A percentile compares a stretch with the other conserved stretches of the same genome.
phyloP scores from a whole-genome alignment of 2,329 filamentous ascomycete species.

The Chrysoporthe cubensis region DNA sequence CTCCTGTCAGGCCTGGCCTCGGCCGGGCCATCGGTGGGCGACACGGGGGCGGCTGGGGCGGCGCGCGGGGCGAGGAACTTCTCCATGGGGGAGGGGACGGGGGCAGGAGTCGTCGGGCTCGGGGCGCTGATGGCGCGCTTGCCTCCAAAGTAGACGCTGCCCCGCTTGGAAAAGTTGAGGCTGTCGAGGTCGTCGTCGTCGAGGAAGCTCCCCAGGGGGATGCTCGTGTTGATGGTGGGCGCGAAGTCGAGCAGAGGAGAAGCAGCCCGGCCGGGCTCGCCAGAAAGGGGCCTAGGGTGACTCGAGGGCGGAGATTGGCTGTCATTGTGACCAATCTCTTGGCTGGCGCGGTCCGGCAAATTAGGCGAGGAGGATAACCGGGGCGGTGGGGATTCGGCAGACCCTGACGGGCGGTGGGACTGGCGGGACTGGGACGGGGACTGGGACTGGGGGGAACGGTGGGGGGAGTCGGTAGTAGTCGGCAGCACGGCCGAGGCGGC shows the following conservation, averaged over 20 bases:
- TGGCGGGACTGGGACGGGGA: conserved; percentile 18
- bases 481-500: conserved; percentile 28
- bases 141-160: conserved; percentile 64
- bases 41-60: conserved; percentile 20
- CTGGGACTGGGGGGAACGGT: not conserved
- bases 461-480: conserved; percentile 1
- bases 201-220: conserved; percentile 60
- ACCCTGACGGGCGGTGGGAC: conserved; percentile 16
- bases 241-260: conserved; percentile 42
- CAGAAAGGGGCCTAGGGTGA: conserved; percentile 33
- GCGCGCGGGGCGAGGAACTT: conserved; percentile 21
- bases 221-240: conserved; percentile 57
- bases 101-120: conserved; percentile 7
- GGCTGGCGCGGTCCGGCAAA: conserved; percentile 19
- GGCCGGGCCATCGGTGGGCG: conserved; percentile 29
- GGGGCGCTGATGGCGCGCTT: conserved; percentile 39
- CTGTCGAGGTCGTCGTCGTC: conserved; percentile 63
- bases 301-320: conserved; percentile 29
- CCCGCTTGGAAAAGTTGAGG: conserved; percentile 65
- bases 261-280: conserved; percentile 32
- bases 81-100: conserved; percentile 11
- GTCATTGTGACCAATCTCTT: conserved; percentile 26
- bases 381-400: conserved; percentile 20
- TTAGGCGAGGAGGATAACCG: conserved; percentile 24
- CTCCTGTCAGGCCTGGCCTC: conserved; percentile 27